These are phyloP conservation scores for Ogataea methylovora DNA, from an alignment of 805 yeast genomes.

Conservation along the genomic window DNA sequence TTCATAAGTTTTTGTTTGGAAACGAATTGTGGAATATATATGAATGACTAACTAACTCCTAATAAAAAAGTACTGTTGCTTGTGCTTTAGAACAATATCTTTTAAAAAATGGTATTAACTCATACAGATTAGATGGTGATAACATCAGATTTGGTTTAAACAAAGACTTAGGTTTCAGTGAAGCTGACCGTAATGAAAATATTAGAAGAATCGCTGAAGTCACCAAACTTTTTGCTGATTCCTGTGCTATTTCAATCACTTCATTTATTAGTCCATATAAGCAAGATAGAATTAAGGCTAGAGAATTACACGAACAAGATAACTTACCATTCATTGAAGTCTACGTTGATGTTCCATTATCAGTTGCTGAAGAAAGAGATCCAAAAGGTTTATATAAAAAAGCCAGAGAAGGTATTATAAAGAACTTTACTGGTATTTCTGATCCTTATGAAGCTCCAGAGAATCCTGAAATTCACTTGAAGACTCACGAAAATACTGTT, in stretches of 20 bases:
- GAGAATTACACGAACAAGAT: conserved; percentile 72
- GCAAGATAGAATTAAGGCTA: conserved; percentile 76
- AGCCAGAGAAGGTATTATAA: conserved; percentile 91
- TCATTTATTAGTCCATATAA: conserved; percentile 91
- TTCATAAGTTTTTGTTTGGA: background rate
- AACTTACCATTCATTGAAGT: conserved; percentile 84
- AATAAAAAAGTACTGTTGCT: conserved; percentile 60
- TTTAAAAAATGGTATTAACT: conserved; percentile 57
- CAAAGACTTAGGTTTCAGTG: conserved; percentile 91
- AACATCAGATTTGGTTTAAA: conserved; percentile 91
- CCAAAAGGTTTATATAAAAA: conserved; percentile 96
- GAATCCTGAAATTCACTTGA: conserved; percentile 73
- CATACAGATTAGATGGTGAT: conserved; percentile 92
- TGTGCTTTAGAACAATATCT: conserved; percentile 85
- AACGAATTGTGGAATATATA: background rate
- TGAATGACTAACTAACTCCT: background rate
- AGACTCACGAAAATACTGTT: conserved; percentile 60
- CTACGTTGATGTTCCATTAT: conserved; percentile 86
- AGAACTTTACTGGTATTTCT: conserved; percentile 90
- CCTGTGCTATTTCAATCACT: conserved; percentile 81
- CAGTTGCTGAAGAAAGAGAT: conserved; percentile 93
- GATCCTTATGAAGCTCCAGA: conserved; percentile 96
- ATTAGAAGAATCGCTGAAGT: conserved; percentile 94
- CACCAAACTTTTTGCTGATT: conserved; percentile 86
- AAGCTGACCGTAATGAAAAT: conserved; percentile 88